phyloP scores from a whole-genome alignment of 2,329 filamentous ascomycete genomes.

The Epicoccum nigrum region DNA sequence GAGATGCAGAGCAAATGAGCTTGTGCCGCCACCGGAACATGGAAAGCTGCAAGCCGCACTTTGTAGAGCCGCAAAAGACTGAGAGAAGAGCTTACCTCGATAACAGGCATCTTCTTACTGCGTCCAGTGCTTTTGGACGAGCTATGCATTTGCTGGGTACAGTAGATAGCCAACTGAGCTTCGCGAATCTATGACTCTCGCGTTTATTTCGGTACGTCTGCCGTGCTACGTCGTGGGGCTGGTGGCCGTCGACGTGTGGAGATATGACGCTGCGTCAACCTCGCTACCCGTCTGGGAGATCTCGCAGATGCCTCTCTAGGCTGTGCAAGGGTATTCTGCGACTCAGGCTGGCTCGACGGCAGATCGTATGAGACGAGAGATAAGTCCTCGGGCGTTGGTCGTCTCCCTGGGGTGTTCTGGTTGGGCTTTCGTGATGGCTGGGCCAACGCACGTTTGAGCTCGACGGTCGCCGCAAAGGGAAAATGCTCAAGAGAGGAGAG shows the following conservation, averaged over 20 bases:
- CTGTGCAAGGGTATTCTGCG: slow-evolving; percentile 26
- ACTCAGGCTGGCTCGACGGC: slow-evolving; percentile 8
- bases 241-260: slow-evolving; percentile 21
- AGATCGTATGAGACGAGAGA: slow-evolving; percentile 2
- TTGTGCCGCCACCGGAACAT: slow-evolving; percentile 8
- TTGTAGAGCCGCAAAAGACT: slow-evolving; percentile 5
- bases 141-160: slow-evolving; percentile 28
- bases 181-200: slow-evolving; percentile 9
- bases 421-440: slow-evolving; percentile 2
- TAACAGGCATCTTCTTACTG: slow-evolving; percentile 40
- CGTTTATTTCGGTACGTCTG: slow-evolving; percentile 14
- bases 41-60: not conserved
- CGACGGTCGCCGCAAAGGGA: not conserved
- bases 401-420: not conserved
- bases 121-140: slow-evolving; percentile 22
- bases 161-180: slow-evolving; percentile 15
- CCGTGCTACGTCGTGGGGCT: slow-evolving; percentile 26
- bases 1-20: slow-evolving; percentile 19
- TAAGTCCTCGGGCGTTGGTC: not conserved
- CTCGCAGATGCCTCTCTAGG: slow-evolving; percentile 27
- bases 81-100: slow-evolving; percentile 38
- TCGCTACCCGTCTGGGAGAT: slow-evolving; percentile 30
- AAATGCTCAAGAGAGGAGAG: not conserved
- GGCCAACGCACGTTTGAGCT: not conserved
- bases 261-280: slow-evolving; percentile 34